Evolutionary conservation across 129 eudicot genomes (phyloP).

Genomic region (Centaurea solstitialis): DNA sequence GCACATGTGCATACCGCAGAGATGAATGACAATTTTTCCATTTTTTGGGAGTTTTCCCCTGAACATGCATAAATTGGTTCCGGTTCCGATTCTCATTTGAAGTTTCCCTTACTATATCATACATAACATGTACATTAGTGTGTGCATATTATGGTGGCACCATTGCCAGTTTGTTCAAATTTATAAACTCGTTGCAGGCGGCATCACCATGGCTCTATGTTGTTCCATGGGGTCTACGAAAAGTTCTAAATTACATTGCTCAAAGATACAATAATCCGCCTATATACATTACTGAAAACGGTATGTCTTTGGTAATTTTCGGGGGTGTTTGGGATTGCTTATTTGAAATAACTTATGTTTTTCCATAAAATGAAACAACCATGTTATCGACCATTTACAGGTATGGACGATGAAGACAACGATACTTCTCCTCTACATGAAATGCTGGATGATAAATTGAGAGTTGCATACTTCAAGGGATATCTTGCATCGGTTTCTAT

Average conservation of each 20-base stretch:
- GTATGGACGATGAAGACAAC: slow-evolving; percentile 82
- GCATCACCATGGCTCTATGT: slow-evolving; percentile 86
- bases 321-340: no score
- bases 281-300: slow-evolving; percentile 72
- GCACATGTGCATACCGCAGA: no score
- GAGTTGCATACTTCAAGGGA: slow-evolving; percentile 67
- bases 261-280: slow-evolving; percentile 65
- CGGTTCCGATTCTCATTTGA: no score
- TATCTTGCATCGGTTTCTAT: slow-evolving; percentile 64
- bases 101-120: neutral
- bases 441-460: slow-evolving; percentile 71
- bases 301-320: slow-evolving; percentile 31
- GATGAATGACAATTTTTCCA: no score
- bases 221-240: slow-evolving; percentile 84
- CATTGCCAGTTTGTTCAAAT: slow-evolving; percentile 12
- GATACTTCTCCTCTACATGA: slow-evolving; percentile 49
- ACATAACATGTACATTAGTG: slow-evolving; percentile 3
- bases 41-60: no score
- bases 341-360: no score
- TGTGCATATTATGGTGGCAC: neutral
- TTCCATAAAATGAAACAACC: no score
- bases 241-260: slow-evolving; percentile 52
- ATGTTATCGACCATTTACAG: slow-evolving; percentile 26
- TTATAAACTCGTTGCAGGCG: slow-evolving; percentile 54
- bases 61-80: no score